Evolutionary conservation across 2,329 filamentous ascomycete genomes (phyloP), one percentile per base, ranked within the genome.

Genomic region (Epichloe brachyelytri): DNA sequence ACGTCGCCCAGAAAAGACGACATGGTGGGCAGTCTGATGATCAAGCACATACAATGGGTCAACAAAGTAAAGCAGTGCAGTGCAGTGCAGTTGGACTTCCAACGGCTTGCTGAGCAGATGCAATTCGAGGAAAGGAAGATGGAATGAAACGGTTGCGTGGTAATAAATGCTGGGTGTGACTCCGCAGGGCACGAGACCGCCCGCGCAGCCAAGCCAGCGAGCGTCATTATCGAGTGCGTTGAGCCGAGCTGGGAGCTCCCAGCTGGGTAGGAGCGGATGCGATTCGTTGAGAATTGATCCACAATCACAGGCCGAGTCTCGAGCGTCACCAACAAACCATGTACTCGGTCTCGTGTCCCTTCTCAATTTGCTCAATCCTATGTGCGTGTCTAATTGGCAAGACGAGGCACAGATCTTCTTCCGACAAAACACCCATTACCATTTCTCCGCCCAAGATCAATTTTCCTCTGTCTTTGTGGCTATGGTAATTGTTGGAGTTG

Each of bases 1-100:
- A 80, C 57, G 56, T 74, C 66, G 54, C 63, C 61, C 46, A 65
- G 56, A 37, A 66, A 57, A 52, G 65, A 61, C 56, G 67, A 65
- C 73, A 76, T 74, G 57, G 56, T 58, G 58, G 50, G 39, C 48
- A 43, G 17, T 43, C 17, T n/a, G 47, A 6, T 12, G 6, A 22
- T 26, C 17, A 36, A 43, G 47, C 17, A 20, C 12, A 15, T 8
- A 17, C n/a, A 38, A 15, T 12, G 45, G n/a, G 8, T 7, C 20
- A 38, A n/a, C 26, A 20, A 43, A 43, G 19, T 6, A 26, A 17
- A 20, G 4, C 19, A 19, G 19, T 38, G 39, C 26, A 33, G 22
- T 22, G 22, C 22, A 22, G 26, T 30, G 30, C 30, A 30, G 30
- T 10, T 30, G 30, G 30, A 30, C 30, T 10, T 30, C 30, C 30